Conservation (phyloP, 306 rosid species). For the Cucurbita ficifolia region DNA sequence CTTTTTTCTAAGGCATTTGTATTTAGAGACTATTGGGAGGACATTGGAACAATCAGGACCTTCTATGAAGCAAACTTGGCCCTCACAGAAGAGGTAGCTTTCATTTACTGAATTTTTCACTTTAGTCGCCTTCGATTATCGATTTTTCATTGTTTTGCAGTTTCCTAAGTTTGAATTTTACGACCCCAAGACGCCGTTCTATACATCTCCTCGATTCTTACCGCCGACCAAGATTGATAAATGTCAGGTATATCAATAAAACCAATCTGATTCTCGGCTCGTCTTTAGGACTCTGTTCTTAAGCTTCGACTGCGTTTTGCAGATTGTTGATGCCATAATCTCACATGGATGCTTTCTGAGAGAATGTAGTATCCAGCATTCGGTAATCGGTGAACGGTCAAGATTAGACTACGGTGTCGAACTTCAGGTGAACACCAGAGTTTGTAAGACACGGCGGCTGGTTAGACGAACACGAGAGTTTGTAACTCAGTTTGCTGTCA, state of each 20-base stretch:
- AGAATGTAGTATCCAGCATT: constrained; percentile 48
- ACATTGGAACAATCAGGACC: constrained; percentile 72
- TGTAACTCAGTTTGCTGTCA: not conserved
- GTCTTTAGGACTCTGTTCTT: constrained; percentile 2
- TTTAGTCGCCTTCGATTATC: not conserved
- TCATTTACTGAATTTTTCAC: not conserved
- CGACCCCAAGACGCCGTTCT: constrained; percentile 77
- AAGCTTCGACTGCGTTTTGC: constrained; percentile 16
- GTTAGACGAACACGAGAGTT: not conserved
- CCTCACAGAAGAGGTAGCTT: constrained; percentile 70
- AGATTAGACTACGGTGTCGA: constrained; percentile 69
- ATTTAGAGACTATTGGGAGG: constrained; percentile 91
- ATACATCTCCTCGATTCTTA: constrained; percentile 78
- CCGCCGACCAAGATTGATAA: constrained; percentile 92
- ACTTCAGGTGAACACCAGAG: constrained; percentile 38
- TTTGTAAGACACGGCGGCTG: not conserved
- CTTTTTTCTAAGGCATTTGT: constrained; percentile 36
- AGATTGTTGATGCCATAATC: constrained; percentile 77
- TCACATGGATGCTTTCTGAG: constrained; percentile 86
- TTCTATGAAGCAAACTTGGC: constrained; percentile 81
- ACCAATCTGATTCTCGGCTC: not conserved
- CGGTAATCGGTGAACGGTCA: constrained; percentile 82
- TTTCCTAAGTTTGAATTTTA: constrained; percentile 59
- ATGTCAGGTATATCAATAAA: constrained; percentile 40
- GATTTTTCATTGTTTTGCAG: constrained; percentile 23